These are phyloP conservation scores for Lenzites betulinus DNA, from an alignment of 768 basidiomycete genomes.

Conservation along the genomic window DNA sequence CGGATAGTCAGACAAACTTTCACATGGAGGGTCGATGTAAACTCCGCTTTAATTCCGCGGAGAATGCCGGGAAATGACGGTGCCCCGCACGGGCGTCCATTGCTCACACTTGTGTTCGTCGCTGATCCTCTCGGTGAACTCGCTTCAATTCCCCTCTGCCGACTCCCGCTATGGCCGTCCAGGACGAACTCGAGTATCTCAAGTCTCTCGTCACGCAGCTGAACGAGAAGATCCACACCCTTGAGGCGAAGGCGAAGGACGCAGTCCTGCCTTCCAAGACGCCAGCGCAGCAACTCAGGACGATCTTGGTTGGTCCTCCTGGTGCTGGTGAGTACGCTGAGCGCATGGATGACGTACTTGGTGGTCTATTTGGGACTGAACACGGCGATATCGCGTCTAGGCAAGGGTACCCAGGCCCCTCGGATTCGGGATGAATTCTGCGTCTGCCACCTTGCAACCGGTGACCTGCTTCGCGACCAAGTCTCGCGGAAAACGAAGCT, in stretches of 20 bases:
- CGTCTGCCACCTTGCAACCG: slow-evolving; percentile 97
- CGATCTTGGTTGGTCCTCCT: slow-evolving; percentile 94
- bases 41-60: slow-evolving; percentile 19
- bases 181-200: slow-evolving; percentile 90
- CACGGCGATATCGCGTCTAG: slow-evolving; percentile 41
- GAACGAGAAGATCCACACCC: slow-evolving; percentile 79
- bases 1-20: not conserved
- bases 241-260: slow-evolving; percentile 72
- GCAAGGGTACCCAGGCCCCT: slow-evolving; percentile 98
- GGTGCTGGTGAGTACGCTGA: slow-evolving; percentile 75
- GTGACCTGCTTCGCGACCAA: slow-evolving; percentile 97
- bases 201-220: slow-evolving; percentile 90
- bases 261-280: slow-evolving; percentile 46
- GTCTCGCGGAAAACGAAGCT: slow-evolving; percentile 84
- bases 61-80: slow-evolving; percentile 17
- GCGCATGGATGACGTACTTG: not conserved
- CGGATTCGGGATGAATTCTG: slow-evolving; percentile 90
- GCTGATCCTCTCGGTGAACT: slow-evolving; percentile 13
- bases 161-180: slow-evolving; percentile 52
- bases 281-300: slow-evolving; percentile 78
- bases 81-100: slow-evolving; percentile 1
- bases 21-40: not conserved
- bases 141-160: slow-evolving; percentile 7
- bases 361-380: slow-evolving; percentile 8
- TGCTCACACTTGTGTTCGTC: slow-evolving; percentile 4